A percentile compares a stretch with the other conserved stretches of the same genome.
Conservation (phyloP, 2,329 filamentous ascomycete species). For the Scytalidium sp. region DNA sequence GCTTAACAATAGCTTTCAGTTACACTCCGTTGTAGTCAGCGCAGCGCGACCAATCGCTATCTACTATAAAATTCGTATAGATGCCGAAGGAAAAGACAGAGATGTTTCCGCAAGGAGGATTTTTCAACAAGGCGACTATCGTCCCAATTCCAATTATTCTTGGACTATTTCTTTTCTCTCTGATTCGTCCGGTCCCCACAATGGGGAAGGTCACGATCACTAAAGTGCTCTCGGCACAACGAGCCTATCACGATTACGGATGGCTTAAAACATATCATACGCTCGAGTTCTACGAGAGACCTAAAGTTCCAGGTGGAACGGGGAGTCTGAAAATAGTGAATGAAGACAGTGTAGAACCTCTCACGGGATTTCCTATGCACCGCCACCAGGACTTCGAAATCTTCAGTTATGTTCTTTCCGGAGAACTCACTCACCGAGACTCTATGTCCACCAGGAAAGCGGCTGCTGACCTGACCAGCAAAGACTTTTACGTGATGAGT, state of each 20-base stretch:
- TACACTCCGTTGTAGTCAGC: too few relatives aligned
- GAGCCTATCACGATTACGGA: slow-evolving; percentile 78
- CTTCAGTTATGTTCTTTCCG: slow-evolving; percentile 79
- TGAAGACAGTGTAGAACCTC: slow-evolving; percentile 76
- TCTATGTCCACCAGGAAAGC: slow-evolving; percentile 75
- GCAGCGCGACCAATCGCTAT: too few relatives aligned
- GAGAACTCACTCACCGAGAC: slow-evolving; percentile 85
- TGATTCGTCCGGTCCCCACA: too few relatives aligned
- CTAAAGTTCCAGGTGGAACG: slow-evolving; percentile 55
- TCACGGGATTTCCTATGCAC: slow-evolving; percentile 80
- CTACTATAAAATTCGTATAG: too few relatives aligned
- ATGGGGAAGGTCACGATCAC: too few relatives aligned
- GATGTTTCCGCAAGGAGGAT: too few relatives aligned
- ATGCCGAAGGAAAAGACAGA: too few relatives aligned
- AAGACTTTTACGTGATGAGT: slow-evolving; percentile 68
- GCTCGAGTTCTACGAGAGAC: slow-evolving; percentile 73
- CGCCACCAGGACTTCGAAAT: slow-evolving; percentile 86
- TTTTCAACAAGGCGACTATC: too few relatives aligned
- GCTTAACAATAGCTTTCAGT: too few relatives aligned
- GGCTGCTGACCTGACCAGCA: slow-evolving; percentile 49
- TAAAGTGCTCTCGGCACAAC: slow-evolving; percentile 64
- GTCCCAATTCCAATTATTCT: too few relatives aligned
- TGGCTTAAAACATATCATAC: slow-evolving; percentile 88
- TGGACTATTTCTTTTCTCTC: too few relatives aligned
- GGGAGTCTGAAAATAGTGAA: slow-evolving; percentile 82